Evolutionary conservation across 2,329 filamentous ascomycete genomes (phyloP), one percentile per base, ranked within the genome.

Genomic region (Exophiala sp.): DNA sequence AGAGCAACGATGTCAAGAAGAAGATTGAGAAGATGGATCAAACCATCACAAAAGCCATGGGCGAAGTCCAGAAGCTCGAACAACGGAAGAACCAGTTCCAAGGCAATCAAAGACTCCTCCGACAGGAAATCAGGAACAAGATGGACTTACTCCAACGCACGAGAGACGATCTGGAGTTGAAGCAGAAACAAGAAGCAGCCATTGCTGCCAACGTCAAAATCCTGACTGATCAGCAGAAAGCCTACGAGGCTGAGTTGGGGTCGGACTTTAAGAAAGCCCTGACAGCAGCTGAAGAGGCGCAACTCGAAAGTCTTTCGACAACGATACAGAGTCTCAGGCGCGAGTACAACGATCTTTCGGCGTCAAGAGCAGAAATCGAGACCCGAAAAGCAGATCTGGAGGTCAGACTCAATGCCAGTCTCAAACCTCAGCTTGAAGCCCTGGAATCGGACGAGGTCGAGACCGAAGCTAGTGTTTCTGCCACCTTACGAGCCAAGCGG

Each of bases 181-280:
- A 89, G 56, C 79, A 81, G 46, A 70, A 72, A 23, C 74, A 76
- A 42, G 73, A 74, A 45, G 82, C 87, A 43, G 82, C 82, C 41
- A 82, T 90, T 23, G 82, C 88, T 58, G 78, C 77, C 56, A 85
- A 86, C 61, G 78, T 96, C 65, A 84, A 86, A 58, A 81, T 82
- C 34, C 78, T 95, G 46, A 79, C 83, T 43, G 84, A 88, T 52
- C 86, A 87, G 58, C 76, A 94, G 49, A 78, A 75, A 41, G 83
- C 85, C 5, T 86, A 89, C 64, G 83, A 95, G 66, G 76, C 82
- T 2, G 94, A 98, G 66, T 70, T 96, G 48, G 76, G 77, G 13
- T 86, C 88, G 1, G 85, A 94, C 19, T 98, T 97, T 73, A 94
- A 95, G 72, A 96, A 95, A 69, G 85, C 85, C 10, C 75, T 98